Percentiles rank a stretch among this genome's conserved stretches.
These are phyloP conservation scores for Colletotrichum plurivorum DNA, from an alignment of 2,329 filamentous ascomycete genomes.

Conservation along the genomic window DNA sequence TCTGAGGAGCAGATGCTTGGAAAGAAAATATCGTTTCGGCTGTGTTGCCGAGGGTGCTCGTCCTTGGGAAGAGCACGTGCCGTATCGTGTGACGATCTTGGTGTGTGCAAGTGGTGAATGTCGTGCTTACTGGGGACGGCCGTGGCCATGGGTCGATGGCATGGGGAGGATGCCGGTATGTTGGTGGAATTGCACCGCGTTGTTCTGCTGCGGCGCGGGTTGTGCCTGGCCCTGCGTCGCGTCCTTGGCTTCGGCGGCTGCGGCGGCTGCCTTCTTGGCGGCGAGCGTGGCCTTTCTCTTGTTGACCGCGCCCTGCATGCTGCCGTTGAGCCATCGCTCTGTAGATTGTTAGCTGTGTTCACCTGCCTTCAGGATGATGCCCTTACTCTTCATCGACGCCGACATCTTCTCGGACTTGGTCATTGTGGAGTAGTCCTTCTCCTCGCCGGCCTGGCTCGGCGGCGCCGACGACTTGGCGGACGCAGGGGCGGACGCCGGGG, in stretches of 20 bases:
- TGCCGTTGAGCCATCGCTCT: constrained; percentile 73
- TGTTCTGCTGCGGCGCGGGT: constrained; percentile 19
- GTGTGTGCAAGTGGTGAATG: not conserved
- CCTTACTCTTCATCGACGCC: constrained; percentile 74
- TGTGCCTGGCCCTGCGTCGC: constrained; percentile 7
- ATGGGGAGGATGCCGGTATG: constrained; percentile 27
- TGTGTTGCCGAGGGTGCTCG: not conserved
- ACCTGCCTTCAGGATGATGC: not conserved
- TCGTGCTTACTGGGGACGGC: not conserved
- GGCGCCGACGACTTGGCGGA: constrained; percentile 39
- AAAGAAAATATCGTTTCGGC: constrained; percentile 8
- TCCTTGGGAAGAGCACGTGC: not conserved
- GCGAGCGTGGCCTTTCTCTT: constrained; percentile 73
- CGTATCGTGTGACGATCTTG: not conserved
- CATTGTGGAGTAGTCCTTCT: constrained; percentile 73
- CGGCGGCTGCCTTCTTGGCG: constrained; percentile 68
- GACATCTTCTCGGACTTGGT: constrained; percentile 78
- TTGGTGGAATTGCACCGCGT: constrained; percentile 26
- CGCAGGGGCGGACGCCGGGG: constrained; percentile 34
- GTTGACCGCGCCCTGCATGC: constrained; percentile 72
- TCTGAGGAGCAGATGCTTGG: constrained; percentile 25
- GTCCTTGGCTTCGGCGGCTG: constrained; percentile 44
- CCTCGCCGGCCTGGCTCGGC: constrained; percentile 48
- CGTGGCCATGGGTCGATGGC: constrained; percentile 11
- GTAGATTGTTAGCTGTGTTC: constrained; percentile 44